phyloP scores from a whole-genome alignment of 2,329 filamentous ascomycete species.

The Geoglossum cookeanum region DNA sequence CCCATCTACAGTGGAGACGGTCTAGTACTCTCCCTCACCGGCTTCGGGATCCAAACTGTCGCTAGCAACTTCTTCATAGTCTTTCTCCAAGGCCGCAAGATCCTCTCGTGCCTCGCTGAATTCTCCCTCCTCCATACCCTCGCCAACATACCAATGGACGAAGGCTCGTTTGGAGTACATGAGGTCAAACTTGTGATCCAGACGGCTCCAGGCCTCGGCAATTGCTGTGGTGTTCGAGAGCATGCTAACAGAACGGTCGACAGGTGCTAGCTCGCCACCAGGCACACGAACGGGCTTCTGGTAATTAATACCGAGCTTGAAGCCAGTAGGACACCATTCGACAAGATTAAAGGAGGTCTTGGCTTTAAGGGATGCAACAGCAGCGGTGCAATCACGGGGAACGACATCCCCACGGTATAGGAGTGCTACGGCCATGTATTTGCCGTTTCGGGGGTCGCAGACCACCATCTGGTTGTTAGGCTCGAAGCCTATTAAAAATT shows the following conservation, averaged over 20 bases:
- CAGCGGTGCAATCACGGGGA: slow-evolving; percentile 47
- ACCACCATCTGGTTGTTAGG: slow-evolving; percentile 66
- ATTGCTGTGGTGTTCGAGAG: slow-evolving; percentile 59
- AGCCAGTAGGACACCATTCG: slow-evolving; percentile 57
- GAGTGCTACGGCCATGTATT: slow-evolving; percentile 58
- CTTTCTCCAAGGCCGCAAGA: slow-evolving; percentile 66
- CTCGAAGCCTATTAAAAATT: slow-evolving; percentile 40
- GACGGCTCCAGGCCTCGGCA: slow-evolving; percentile 51
- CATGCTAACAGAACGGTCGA: slow-evolving; percentile 48
- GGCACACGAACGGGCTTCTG: slow-evolving; percentile 43
- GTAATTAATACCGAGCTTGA: slow-evolving; percentile 62
- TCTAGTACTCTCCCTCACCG: slow-evolving; percentile 25
- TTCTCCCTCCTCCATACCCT: slow-evolving; percentile 85
- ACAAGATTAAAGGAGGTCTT: slow-evolving; percentile 56
- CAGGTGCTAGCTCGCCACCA: slow-evolving; percentile 40
- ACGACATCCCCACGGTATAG: slow-evolving; percentile 55
- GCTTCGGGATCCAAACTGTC: slow-evolving; percentile 44
- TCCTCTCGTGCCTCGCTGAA: slow-evolving; percentile 79
- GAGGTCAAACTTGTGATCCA: slow-evolving; percentile 58
- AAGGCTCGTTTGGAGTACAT: slow-evolving; percentile 65
- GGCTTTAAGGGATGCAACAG: slow-evolving; percentile 48
- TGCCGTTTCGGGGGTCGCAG: slow-evolving; percentile 54
- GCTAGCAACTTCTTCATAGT: slow-evolving; percentile 68
- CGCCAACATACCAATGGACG: slow-evolving; percentile 66
- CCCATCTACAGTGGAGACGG: background rate